phyloP scores from a whole-genome alignment of 306 rosid genomes.

The Gynostemma pentaphyllum region DNA sequence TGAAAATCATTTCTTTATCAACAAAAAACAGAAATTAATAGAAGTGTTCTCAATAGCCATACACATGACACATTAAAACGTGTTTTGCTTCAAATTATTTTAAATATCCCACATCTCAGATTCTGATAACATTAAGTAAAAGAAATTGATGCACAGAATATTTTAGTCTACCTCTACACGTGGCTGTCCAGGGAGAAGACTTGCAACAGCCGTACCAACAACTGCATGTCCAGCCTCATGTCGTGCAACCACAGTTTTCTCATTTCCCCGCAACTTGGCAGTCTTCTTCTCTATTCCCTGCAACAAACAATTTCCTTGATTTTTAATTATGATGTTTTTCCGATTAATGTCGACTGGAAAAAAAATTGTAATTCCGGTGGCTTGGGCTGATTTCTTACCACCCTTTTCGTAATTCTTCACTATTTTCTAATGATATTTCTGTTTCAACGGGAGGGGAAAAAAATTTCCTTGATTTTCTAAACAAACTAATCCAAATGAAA shows the following conservation, averaged over 20 bases:
- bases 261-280: slow-evolving; percentile 79
- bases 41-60: too few species aligned
- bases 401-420: too few species aligned
- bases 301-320: slow-evolving; percentile 22
- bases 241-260: slow-evolving; percentile 94
- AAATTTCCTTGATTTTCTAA: slow-evolving; percentile 22
- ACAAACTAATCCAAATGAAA: background rate
- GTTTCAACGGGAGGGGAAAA: too few species aligned
- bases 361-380: too few species aligned
- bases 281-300: slow-evolving; percentile 99
- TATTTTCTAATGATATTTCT: too few species aligned
- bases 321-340: too few species aligned
- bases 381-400: too few species aligned
- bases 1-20: too few species aligned
- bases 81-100: background rate
- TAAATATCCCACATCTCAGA: background rate
- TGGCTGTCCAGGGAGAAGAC: slow-evolving; percentile 87
- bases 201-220: slow-evolving; percentile 94
- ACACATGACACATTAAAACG: background rate
- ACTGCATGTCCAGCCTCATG: slow-evolving; percentile 99
- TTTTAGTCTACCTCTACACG: slow-evolving; percentile 66
- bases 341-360: too few species aligned
- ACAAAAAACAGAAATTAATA: too few species aligned
- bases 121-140: background rate
- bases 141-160: background rate